These are phyloP conservation scores for Purshia tridentata DNA, from an alignment of 306 rosid genomes.

Conservation along the genomic window DNA sequence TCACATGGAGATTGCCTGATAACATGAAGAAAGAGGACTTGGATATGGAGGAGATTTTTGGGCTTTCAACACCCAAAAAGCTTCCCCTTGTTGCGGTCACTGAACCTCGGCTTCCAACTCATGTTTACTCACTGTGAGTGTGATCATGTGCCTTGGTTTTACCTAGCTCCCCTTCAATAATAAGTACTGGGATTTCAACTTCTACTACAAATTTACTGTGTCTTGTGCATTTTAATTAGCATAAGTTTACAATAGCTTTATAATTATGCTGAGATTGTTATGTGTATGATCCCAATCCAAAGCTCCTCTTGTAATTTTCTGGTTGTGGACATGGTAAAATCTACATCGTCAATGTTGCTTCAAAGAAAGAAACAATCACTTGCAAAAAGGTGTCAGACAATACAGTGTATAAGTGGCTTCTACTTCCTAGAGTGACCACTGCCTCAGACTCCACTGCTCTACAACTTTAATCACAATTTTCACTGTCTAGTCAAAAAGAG, in stretches of 20 bases:
- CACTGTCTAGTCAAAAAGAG: background rate
- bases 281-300: background rate
- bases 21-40: conserved; percentile 46
- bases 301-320: background rate
- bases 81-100: conserved; percentile 38
- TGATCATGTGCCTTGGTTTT: background rate
- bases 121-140: conserved; percentile 40
- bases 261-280: background rate
- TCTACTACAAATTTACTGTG: background rate
- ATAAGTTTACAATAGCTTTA: background rate
- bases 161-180: conserved; percentile 7
- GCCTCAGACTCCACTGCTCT: background rate
- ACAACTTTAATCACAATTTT: background rate
- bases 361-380: no score
- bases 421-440: background rate
- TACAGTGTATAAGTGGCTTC: background rate
- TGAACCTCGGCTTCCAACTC: conserved; percentile 63
- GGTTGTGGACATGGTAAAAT: background rate
- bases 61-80: conserved; percentile 66
- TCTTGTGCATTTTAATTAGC: background rate
- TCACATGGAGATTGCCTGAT: conserved; percentile 58
- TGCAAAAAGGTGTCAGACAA: background rate
- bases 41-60: conserved; percentile 70
- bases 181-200: background rate
- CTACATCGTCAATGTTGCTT: no score